Percentiles rank a stretch among this genome's conserved stretches.
phyloP scores from a whole-genome alignment of 2,329 filamentous ascomycete species.

The Bipolaris sorokiniana region DNA sequence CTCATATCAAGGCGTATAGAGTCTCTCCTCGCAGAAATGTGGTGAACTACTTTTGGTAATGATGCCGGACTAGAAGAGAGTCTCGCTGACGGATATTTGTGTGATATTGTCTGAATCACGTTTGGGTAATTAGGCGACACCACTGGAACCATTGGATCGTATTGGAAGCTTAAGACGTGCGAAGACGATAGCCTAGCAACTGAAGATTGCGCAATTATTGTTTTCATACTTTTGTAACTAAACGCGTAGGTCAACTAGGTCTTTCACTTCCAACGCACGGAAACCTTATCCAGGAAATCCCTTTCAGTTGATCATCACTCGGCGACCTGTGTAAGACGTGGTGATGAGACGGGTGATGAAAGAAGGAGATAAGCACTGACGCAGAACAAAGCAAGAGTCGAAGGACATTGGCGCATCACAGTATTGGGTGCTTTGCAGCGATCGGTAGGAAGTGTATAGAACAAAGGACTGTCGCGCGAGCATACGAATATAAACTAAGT shows the following conservation, averaged over 20 bases:
- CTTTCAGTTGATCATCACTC: not conserved
- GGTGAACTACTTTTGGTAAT: slow-evolving; percentile 36
- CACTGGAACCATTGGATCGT: slow-evolving; percentile 17
- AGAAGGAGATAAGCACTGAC: slow-evolving; percentile 6
- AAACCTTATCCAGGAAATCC: slow-evolving; percentile 4
- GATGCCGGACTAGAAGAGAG: slow-evolving; percentile 40
- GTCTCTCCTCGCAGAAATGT: slow-evolving; percentile 24
- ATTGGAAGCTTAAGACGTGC: slow-evolving; percentile 13
- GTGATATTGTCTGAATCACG: slow-evolving; percentile 30
- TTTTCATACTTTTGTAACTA: slow-evolving; percentile 2
- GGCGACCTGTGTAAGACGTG: not conserved
- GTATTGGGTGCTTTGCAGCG: slow-evolving; percentile 17
- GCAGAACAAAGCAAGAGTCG: slow-evolving; percentile 22
- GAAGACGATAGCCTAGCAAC: not conserved
- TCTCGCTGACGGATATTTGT: slow-evolving; percentile 33
- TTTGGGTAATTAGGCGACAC: slow-evolving; percentile 19
- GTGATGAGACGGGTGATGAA: slow-evolving; percentile 18
- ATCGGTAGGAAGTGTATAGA: slow-evolving; percentile 24
- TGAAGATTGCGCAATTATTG: slow-evolving; percentile 9
- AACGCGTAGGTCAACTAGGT: not conserved
- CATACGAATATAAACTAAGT: slow-evolving; percentile 8
- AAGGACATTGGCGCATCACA: slow-evolving; percentile 12
- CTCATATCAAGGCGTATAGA: slow-evolving; percentile 35
- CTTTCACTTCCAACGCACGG: not conserved
- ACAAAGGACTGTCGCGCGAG: slow-evolving; percentile 35